phyloP scores from a whole-genome alignment of 495 filamentous ascomycete genomes.

The Cladorrhinum samala region DNA sequence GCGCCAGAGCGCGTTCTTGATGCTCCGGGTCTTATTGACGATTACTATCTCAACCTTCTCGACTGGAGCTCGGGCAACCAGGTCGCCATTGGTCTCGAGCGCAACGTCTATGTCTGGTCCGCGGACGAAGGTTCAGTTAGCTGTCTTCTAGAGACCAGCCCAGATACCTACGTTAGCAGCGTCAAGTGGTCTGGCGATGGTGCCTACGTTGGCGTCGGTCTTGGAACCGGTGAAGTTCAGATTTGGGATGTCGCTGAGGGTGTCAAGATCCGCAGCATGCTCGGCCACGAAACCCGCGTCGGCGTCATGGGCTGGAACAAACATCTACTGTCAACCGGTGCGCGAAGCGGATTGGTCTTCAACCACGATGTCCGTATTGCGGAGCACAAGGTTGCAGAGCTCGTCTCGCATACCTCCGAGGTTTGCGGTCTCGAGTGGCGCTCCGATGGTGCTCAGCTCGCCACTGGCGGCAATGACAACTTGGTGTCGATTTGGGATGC shows the following conservation, averaged over 20 bases:
- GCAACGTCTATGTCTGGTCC: constrained; percentile 98
- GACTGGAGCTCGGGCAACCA: constrained; percentile 98
- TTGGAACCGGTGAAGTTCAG: constrained; percentile 93
- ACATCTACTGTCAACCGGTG: constrained; percentile 90
- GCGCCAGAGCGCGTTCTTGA: constrained; percentile 97
- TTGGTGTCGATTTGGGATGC: constrained; percentile 99
- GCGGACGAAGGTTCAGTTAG: constrained; percentile 84
- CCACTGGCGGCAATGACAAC: constrained; percentile 97
- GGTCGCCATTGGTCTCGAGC: constrained; percentile 94
- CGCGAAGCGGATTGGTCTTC: constrained; percentile 90
- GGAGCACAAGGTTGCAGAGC: constrained; percentile 94
- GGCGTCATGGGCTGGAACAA: constrained; percentile 99
- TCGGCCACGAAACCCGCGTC: constrained; percentile 92
- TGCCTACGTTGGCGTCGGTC: constrained; percentile 90
- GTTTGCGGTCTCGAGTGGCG: constrained; percentile 98
- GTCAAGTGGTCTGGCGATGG: constrained; percentile 99
- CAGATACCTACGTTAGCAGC: constrained; percentile 94
- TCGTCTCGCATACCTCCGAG: constrained; percentile 92
- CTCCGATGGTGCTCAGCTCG: constrained; percentile 90
- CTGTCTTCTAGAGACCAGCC: constrained; percentile 74
- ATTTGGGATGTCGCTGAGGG: constrained; percentile 99
- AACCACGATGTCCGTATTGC: constrained; percentile 99
- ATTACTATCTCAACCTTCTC: constrained; percentile 97
- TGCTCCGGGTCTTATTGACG: constrained; percentile 89
- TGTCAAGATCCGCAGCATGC: constrained; percentile 94